phyloP scores from a whole-genome alignment of 352 stramenopile species.

The Aphanomyces euteiches region DNA sequence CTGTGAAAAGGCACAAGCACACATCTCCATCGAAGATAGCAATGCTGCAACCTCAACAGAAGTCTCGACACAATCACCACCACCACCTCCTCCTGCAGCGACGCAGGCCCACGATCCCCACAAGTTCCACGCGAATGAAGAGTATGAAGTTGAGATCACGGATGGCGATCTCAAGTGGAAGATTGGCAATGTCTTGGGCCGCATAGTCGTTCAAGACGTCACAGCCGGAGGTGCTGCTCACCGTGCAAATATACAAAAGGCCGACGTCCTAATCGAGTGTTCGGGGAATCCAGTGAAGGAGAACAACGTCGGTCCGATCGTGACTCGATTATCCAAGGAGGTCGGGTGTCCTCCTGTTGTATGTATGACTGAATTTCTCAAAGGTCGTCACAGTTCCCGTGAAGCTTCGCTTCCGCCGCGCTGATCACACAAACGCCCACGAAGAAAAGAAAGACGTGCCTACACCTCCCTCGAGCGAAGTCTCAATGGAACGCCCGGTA shows the following conservation, averaged over 20 bases:
- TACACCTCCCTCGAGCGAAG: background rate
- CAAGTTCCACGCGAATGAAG: slow-evolving; percentile 51
- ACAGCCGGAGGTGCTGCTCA: slow-evolving; percentile 58
- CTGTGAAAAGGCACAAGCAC: slow-evolving; percentile 43
- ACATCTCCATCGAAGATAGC: background rate
- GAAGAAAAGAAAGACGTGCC: background rate
- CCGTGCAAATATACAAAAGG: slow-evolving; percentile 73
- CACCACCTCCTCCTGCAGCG: background rate
- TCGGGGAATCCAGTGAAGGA: slow-evolving; percentile 67
- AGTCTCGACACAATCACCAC: slow-evolving; percentile 38
- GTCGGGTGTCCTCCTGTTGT: slow-evolving; percentile 35
- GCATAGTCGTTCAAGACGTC: slow-evolving; percentile 75
- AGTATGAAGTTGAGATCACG: slow-evolving; percentile 78
- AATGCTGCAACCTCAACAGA: slow-evolving; percentile 28
- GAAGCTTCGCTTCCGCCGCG: slow-evolving; percentile 19
- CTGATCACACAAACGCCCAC: slow-evolving; percentile 10
- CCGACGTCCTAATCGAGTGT: slow-evolving; percentile 76
- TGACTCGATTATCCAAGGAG: slow-evolving; percentile 75
- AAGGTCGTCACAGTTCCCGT: background rate
- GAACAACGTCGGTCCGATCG: slow-evolving; percentile 67
- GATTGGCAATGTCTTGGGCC: slow-evolving; percentile 80
- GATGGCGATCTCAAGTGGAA: slow-evolving; percentile 75
- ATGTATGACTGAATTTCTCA: slow-evolving; percentile 9
- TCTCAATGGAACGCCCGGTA: background rate
- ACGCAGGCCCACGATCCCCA: slow-evolving; percentile 36